phyloP scores from a whole-genome alignment of 139 green algal genomes.

The Chloropicon primus region DNA sequence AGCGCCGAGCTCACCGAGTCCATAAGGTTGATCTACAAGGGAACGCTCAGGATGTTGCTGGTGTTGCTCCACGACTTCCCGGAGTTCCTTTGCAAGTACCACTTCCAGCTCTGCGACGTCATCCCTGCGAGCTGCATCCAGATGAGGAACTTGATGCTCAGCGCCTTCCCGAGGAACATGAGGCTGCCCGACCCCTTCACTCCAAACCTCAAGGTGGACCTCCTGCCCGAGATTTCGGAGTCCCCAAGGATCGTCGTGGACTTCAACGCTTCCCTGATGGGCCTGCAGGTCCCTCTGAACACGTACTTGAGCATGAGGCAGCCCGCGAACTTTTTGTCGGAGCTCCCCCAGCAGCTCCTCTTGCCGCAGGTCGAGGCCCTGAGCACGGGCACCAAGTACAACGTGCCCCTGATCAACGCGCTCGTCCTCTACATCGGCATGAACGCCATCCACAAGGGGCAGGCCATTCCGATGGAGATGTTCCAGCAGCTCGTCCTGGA shows the following conservation, averaged over 20 bases:
- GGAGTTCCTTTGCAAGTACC: constrained; percentile 96
- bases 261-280: neutral
- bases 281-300: constrained; percentile 54
- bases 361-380: constrained; percentile 22
- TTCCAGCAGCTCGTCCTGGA: constrained; percentile 53
- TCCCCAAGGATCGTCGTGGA: constrained; percentile 56
- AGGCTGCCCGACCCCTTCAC: constrained; percentile 96
- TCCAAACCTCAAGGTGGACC: constrained; percentile 86
- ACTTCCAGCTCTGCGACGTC: constrained; percentile 83
- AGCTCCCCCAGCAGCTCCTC: constrained; percentile 43
- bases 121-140: constrained; percentile 89
- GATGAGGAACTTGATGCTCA: constrained; percentile 94
- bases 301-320: constrained; percentile 30
- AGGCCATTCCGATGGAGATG: constrained; percentile 57
- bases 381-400: constrained; percentile 47
- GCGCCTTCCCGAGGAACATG: constrained; percentile 93
- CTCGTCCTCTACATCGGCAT: constrained; percentile 87
- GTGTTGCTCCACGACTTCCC: constrained; percentile 98
- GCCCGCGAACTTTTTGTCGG: constrained; percentile 34
- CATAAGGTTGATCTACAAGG: constrained; percentile 83
- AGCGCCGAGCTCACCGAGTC: constrained; percentile 65
- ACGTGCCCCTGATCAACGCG: constrained; percentile 68
- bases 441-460: constrained; percentile 24
- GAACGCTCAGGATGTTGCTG: constrained; percentile 87
- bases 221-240: constrained; percentile 80